Evolutionary conservation across 768 basidiomycete species (phyloP).

Genomic region (Calocybe cyanea): DNA sequence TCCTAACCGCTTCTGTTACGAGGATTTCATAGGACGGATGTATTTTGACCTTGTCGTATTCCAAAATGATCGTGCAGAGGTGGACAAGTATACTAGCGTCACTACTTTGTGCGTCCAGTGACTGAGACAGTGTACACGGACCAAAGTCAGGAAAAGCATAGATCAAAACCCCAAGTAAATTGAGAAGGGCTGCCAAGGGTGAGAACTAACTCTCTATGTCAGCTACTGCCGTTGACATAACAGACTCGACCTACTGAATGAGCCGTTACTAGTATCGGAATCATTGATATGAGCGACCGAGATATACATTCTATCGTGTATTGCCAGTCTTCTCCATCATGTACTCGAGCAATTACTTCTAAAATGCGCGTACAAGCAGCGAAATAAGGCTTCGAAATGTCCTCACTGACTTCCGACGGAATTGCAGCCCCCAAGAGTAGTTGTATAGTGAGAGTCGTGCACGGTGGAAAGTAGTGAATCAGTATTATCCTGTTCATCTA

Average conservation of each 20-base stretch:
- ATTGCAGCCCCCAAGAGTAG: constrained; percentile 39
- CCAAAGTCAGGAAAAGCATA: constrained; percentile 48
- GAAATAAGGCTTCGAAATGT: constrained; percentile 32
- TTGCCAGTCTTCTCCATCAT: constrained; percentile 29
- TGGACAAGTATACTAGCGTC: constrained; percentile 33
- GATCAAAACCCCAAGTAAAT: constrained; percentile 45
- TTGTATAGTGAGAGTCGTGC: constrained; percentile 46
- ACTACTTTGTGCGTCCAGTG: constrained; percentile 18
- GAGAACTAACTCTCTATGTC: constrained; percentile 31
- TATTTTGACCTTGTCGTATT: constrained; percentile 33
- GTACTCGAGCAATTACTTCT: constrained; percentile 38
- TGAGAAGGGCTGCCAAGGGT: constrained; percentile 47
- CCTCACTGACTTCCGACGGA: constrained; percentile 15
- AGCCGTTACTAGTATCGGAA: constrained; percentile 29
- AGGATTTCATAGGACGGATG: constrained; percentile 28
- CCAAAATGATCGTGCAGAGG: constrained; percentile 38
- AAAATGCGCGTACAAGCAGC: constrained; percentile 40
- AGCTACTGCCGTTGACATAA: constrained; percentile 5
- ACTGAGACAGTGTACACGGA: constrained; percentile 29
- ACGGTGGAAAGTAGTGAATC: constrained; percentile 44
- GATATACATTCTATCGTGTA: constrained; percentile 28
- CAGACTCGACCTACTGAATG: constrained; percentile 35
- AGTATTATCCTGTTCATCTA: constrained; percentile 63
- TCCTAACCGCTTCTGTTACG: constrained; percentile 35
- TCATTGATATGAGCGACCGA: constrained; percentile 35